Evolutionary conservation across 129 eudicot species (phyloP), one percentile per base, ranked within the genome.

Genomic region (Arctium lappa): DNA sequence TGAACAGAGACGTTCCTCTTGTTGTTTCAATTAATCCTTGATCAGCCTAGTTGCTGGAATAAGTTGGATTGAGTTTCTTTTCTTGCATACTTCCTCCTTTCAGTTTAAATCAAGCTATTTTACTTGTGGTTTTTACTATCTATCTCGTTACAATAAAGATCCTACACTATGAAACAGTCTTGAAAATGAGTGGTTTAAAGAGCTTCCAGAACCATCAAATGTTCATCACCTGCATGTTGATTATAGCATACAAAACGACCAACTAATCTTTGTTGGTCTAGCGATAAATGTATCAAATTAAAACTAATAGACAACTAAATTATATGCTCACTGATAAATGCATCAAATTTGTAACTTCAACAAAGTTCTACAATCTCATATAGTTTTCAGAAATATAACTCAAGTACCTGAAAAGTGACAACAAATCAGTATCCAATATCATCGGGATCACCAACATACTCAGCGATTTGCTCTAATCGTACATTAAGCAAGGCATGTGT

Each of bases 381-480:
- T 37, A 11, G 22, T 22, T 37, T 77, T 38, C 37, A 6, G 13
- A 83, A 38, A 38, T 32, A 32, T 18, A 33, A 72, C 18, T 62
- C 68, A 38, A 84, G 74, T 78, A 78, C 75, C 86, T 79, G 87
- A 40, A 84, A 32, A 16, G 63, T 9, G 50, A 18, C 48, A 72
- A 2, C 12, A 50, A 50, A 81, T 92, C 87, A 94, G 86, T 94
- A 95, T 36, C 94, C 97, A 79, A 93, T 56, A 83, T 89, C 89
- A 83, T 89, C 89, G 8, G 95, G 97, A 79, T 95, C 99, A 56
- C 98, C 99, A 62, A 81, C 82, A 79, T 90, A 95, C 82, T 95
- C 99, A 0, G 99, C 99, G 69, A 93, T 89, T 83, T 95, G 98
- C 73, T 95, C 97, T 66, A 93, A 90, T 33, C 68, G 87, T 65